A percentile compares a stretch with the other conserved stretches of the same genome.
Evolutionary conservation across 805 yeast genomes (phyloP).

Genomic region (Metschnikowia amazonensis): DNA sequence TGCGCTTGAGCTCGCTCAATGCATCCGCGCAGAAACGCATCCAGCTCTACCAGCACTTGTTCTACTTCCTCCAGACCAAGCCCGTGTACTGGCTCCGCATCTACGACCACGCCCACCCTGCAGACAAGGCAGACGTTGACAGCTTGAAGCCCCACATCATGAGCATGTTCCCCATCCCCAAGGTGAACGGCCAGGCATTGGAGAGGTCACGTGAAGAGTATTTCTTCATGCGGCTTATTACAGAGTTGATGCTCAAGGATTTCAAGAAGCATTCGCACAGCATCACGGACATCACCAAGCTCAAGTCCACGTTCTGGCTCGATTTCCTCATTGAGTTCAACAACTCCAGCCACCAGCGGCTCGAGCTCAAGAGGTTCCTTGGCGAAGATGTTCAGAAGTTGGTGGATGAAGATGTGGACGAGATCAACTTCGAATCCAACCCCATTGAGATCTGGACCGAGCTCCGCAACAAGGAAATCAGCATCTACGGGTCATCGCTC

Average conservation of each 20-base stretch:
- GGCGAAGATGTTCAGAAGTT: constrained; percentile 38
- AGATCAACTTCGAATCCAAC: constrained; percentile 71
- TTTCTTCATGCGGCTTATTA: constrained; percentile 57
- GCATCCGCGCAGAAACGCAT: constrained; percentile 48
- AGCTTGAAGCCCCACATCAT: constrained; percentile 5
- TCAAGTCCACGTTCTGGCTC: constrained; percentile 42
- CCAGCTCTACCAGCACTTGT: constrained; percentile 70
- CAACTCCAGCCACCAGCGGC: constrained; percentile 47
- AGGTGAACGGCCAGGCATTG: constrained; percentile 19
- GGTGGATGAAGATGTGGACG: constrained; percentile 46
- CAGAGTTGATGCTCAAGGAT: constrained; percentile 42
- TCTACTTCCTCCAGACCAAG: constrained; percentile 81
- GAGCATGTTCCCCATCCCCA: constrained; percentile 30
- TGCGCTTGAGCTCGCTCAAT: constrained; percentile 22
- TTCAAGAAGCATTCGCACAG: constrained; percentile 27
- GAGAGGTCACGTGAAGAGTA: constrained; percentile 64
- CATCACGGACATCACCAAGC: constrained; percentile 39
- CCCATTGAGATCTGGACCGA: constrained; percentile 56
- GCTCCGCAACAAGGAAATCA: constrained; percentile 37
- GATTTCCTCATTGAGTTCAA: constrained; percentile 41
- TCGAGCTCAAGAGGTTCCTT: constrained; percentile 37
- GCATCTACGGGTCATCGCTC: constrained; percentile 32
- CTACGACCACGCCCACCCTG: constrained; percentile 33
- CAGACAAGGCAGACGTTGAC: background rate
- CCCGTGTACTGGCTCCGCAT: constrained; percentile 65